Percentiles rank a stretch among this genome's conserved stretches.
phyloP scores from a whole-genome alignment of 1,284 basidiomycete species.

The Cutaneotrichosporon sp. region DNA sequence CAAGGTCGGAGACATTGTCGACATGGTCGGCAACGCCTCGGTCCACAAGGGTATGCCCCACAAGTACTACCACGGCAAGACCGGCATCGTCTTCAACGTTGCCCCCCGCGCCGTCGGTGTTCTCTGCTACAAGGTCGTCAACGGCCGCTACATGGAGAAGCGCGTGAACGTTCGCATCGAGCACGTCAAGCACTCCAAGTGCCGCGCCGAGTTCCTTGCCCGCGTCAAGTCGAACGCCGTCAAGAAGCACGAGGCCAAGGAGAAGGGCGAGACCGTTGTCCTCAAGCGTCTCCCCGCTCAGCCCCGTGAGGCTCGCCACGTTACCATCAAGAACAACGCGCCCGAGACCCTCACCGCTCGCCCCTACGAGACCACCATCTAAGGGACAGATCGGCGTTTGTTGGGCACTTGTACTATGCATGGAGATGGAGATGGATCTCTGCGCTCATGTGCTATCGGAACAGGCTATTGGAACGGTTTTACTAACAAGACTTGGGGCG shows the following conservation, averaged over 20 bases:
- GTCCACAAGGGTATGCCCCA: constrained; percentile 99
- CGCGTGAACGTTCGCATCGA: constrained; percentile 98
- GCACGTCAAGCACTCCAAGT: constrained; percentile 98
- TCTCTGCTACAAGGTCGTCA: constrained; percentile 97
- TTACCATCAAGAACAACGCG: constrained; percentile 73
- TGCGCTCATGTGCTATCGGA: constrained; percentile 10
- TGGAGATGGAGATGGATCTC: constrained; percentile 38
- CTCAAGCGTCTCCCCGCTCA: constrained; percentile 84
- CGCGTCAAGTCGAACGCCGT: constrained; percentile 91
- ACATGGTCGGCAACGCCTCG: constrained; percentile 98
- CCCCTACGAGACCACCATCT: constrained; percentile 61
- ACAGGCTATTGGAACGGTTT: background rate
- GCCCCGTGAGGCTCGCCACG: constrained; percentile 76
- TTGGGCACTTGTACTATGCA: constrained; percentile 47
- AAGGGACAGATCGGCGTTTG: constrained; percentile 29
- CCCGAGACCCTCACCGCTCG: constrained; percentile 92
- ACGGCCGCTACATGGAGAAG: constrained; percentile 99
- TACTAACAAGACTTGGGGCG: background rate
- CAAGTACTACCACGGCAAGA: constrained; percentile 71
- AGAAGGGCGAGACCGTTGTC: constrained; percentile 82
- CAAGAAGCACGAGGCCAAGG: constrained; percentile 79
- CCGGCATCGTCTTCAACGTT: constrained; percentile 98
- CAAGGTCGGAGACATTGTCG: constrained; percentile 96
- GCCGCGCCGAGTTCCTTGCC: constrained; percentile 96
- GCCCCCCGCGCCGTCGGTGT: constrained; percentile 92